These are phyloP conservation scores for Citrullus mucosospermus DNA, from an alignment of 306 rosid genomes.

Conservation along the genomic window DNA sequence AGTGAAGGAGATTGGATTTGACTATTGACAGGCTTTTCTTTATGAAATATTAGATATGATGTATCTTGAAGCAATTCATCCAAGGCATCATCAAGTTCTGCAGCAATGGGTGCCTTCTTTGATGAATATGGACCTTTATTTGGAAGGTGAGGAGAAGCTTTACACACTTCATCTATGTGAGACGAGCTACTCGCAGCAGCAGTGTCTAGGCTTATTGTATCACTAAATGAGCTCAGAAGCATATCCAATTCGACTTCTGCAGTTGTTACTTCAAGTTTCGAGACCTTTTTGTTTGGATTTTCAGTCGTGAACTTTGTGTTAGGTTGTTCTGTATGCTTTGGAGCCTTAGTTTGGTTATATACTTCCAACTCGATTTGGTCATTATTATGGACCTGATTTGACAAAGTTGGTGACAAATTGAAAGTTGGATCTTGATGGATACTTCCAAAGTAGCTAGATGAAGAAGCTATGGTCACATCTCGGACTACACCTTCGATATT, in stretches of 20 bases:
- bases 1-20: slow-evolving; percentile 23
- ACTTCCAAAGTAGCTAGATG: slow-evolving; percentile 18
- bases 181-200: neutral
- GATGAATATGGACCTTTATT: slow-evolving; percentile 22
- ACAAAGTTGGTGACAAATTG: slow-evolving; percentile 8
- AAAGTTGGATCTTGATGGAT: slow-evolving; percentile 12
- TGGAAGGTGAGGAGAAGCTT: slow-evolving; percentile 12
- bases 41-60: slow-evolving; percentile 24
- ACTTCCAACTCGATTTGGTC: slow-evolving; percentile 11
- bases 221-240: slow-evolving; percentile 52
- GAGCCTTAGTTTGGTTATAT: slow-evolving; percentile 15
- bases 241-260: slow-evolving; percentile 62
- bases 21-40: slow-evolving; percentile 14
- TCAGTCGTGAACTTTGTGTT: slow-evolving; percentile 5
- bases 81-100: slow-evolving; percentile 49
- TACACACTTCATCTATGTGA: slow-evolving; percentile 10
- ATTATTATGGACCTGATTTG: neutral
- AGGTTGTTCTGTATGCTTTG: slow-evolving; percentile 12
- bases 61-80: slow-evolving; percentile 64
- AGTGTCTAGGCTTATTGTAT: neutral
- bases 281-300: slow-evolving; percentile 14
- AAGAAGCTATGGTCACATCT: neutral
- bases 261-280: slow-evolving; percentile 28
- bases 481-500: slow-evolving; percentile 8
- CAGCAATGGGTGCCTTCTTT: slow-evolving; percentile 7